Conservation (phyloP, 768 basidiomycete genomes). For the Dioszegia crocea region DNA sequence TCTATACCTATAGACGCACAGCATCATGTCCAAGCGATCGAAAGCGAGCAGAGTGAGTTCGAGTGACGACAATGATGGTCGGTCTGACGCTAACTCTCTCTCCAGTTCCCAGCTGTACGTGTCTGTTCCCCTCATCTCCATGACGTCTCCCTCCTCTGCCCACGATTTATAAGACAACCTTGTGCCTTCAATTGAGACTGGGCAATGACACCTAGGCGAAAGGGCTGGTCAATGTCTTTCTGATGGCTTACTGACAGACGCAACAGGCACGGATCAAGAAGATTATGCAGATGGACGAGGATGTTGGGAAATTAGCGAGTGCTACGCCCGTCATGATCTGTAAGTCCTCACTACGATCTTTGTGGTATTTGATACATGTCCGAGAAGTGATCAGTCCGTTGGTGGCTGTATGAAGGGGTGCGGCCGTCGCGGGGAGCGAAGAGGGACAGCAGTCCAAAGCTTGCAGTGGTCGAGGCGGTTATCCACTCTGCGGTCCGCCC, state of each 20-base stretch:
- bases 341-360: conserved; percentile 52
- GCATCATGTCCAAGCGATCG: conserved; percentile 1
- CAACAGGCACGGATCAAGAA: conserved; percentile 91
- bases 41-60: conserved; percentile 11
- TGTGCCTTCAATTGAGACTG: no score
- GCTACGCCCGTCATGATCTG: conserved; percentile 96
- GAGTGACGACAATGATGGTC: background rate
- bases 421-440: no score
- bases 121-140: background rate
- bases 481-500: no score
- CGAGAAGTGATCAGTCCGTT: no score
- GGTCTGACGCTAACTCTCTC: background rate
- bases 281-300: conserved; percentile 99
- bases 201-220: background rate
- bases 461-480: no score
- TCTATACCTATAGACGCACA: background rate
- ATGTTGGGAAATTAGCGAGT: conserved; percentile 95
- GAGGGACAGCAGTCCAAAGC: background rate
- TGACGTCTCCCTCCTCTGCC: no score
- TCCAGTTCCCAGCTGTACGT: conserved; percentile 18
- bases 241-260: background rate
- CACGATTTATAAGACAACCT: no score
- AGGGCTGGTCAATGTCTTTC: background rate
- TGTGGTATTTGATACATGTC: no score
- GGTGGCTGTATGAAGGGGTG: no score